Percentiles rank a stretch among this genome's conserved stretches.
These are phyloP conservation scores for Pneumocystis sp. DNA, from an alignment of 1,139 yeast genomes.

Conservation along the genomic window DNA sequence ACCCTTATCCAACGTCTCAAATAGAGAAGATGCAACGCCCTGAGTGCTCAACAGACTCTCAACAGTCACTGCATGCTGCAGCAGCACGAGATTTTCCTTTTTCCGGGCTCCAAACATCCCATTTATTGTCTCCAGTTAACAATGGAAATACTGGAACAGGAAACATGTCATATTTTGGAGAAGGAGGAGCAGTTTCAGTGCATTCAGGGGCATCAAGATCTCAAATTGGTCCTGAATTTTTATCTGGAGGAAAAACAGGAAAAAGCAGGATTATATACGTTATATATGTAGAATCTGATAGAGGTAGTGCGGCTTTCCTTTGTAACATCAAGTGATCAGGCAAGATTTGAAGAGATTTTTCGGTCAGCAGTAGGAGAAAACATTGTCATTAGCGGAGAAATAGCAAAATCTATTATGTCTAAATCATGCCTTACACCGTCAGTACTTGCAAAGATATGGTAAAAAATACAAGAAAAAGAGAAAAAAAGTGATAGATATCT, in stretches of 20 bases:
- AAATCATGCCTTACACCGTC: conserved; percentile 67
- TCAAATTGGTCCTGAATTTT: neutral
- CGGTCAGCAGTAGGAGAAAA: conserved; percentile 29
- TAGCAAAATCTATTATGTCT: conserved; percentile 65
- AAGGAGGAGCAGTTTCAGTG: neutral
- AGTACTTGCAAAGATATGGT: conserved; percentile 79
- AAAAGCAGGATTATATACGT: neutral
- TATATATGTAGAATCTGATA: neutral
- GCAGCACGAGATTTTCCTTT: neutral
- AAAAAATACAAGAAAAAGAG: conserved; percentile 18
- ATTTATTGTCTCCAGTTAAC: neutral
- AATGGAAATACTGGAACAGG: neutral
- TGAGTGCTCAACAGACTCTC: neutral
- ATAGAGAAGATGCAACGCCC: neutral
- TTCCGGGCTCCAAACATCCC: neutral
- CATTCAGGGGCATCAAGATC: neutral
- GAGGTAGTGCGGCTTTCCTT: conserved; percentile 68
- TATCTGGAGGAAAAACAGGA: neutral
- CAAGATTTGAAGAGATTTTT: conserved; percentile 69
- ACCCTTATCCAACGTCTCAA: neutral
- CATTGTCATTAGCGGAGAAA: conserved; percentile 56
- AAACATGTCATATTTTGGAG: neutral
- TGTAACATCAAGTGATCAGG: conserved; percentile 71
- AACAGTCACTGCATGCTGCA: neutral
- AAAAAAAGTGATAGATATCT: neutral